A percentile compares a stretch with the other conserved stretches of the same genome.
Evolutionary conservation across 169 alveolate species (phyloP).

Genomic region (Plasmodium falciparum): DNA sequence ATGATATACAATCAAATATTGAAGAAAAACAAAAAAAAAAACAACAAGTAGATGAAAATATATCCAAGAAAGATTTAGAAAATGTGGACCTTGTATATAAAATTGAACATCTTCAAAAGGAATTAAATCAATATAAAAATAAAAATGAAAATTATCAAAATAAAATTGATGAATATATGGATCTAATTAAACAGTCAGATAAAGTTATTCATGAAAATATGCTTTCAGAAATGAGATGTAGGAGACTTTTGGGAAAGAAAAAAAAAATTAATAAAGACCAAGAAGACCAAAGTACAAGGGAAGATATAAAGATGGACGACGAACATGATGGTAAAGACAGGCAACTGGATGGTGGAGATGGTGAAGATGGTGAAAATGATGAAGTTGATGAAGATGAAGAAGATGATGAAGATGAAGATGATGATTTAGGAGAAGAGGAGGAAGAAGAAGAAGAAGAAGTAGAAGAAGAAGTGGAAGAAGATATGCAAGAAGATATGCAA

Average conservation of each 20-base stretch:
- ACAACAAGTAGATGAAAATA: conserved; percentile 43
- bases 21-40: conserved; percentile 59
- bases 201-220: conserved; percentile 22
- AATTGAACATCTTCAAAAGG: conserved; percentile 34
- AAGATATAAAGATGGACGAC: not conserved
- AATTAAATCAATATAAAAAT: conserved; percentile 16
- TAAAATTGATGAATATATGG: conserved; percentile 26
- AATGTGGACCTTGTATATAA: conserved; percentile 65
- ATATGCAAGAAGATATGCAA: not conserved
- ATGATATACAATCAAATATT: conserved; percentile 24
- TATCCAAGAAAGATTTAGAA: conserved; percentile 67
- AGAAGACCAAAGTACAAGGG: not conserved
- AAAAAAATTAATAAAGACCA: not conserved
- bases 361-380: not conserved
- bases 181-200: conserved; percentile 41
- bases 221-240: not conserved
- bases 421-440: conserved; percentile 1
- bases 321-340: not conserved
- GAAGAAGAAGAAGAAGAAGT: conserved; percentile 34
- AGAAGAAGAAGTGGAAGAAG: conserved; percentile 50
- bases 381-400: not conserved
- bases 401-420: not conserved
- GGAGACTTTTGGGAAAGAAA: not conserved
- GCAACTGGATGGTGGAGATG: not conserved
- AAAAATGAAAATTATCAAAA: conserved; percentile 15